Evolutionary conservation across 257 asterid genomes (phyloP).

Genomic region (Mentha longifolia): DNA sequence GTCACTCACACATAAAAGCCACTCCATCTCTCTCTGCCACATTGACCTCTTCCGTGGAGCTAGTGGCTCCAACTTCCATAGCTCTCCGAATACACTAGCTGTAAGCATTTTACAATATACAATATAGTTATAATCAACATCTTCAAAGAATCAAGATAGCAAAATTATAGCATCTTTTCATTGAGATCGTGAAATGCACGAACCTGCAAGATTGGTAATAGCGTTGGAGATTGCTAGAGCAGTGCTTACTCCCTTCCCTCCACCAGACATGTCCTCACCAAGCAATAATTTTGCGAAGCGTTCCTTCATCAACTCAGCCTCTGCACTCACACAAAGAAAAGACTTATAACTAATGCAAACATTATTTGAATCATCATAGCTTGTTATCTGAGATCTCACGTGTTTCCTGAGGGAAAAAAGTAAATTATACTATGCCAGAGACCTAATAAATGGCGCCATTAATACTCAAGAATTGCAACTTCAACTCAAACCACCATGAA

Average conservation of each 20-base stretch:
- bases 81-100: conserved; percentile 89
- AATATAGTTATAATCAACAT: conserved; percentile 11
- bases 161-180: neutral
- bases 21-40: conserved; percentile 90
- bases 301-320: conserved; percentile 78
- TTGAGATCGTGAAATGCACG: conserved; percentile 25
- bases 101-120: conserved; percentile 20
- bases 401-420: neutral
- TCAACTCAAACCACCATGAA: neutral
- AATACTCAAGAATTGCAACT: neutral
- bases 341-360: neutral
- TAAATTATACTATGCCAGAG: neutral
- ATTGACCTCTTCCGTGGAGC: conserved; percentile 56
- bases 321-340: conserved; percentile 42
- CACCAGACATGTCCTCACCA: conserved; percentile 99
- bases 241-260: conserved; percentile 87
- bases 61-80: conserved; percentile 88
- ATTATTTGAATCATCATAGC: neutral
- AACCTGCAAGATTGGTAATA: conserved; percentile 89
- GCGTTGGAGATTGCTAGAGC: conserved; percentile 97
- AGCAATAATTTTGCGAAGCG: conserved; percentile 80
- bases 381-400: conserved; percentile 3
- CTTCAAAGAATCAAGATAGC: neutral
- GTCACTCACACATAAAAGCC: conserved; percentile 92
- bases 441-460: too few species aligned